Conservation (phyloP, 257 asterid genomes). For the Forsythia viridissima region DNA sequence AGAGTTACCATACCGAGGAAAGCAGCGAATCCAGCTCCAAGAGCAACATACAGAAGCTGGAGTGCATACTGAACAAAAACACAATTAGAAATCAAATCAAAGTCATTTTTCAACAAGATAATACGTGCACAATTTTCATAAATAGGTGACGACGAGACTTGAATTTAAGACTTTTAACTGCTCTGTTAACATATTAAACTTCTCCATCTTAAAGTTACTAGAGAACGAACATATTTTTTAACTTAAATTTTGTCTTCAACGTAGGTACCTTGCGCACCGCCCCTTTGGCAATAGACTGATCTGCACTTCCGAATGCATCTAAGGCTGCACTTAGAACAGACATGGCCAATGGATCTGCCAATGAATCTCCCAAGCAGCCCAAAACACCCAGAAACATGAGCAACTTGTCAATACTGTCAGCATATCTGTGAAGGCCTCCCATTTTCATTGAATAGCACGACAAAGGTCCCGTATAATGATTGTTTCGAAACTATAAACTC, state of each 20-base stretch:
- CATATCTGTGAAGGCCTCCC: constrained; percentile 37
- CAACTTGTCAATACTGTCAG: constrained; percentile 35
- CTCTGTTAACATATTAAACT: background rate
- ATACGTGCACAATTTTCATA: background rate
- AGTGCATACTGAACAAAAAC: constrained; percentile 39
- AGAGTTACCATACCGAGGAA: constrained; percentile 30
- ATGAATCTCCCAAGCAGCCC: constrained; percentile 38
- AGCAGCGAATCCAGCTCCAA: constrained; percentile 36
- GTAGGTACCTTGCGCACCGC: constrained; percentile 35
- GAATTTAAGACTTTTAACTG: background rate
- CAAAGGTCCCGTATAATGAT: background rate
- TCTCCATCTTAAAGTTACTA: too few species aligned
- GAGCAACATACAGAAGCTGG: constrained; percentile 37
- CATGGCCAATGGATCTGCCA: constrained; percentile 38
- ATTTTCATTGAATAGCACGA: constrained; percentile 9
- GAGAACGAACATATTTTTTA: background rate
- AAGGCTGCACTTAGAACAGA: constrained; percentile 36
- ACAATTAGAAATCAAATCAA: background rate
- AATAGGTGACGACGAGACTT: background rate
- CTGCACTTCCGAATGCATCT: constrained; percentile 42
- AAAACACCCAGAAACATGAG: constrained; percentile 37
- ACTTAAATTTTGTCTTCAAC: background rate
- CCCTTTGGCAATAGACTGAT: constrained; percentile 21
- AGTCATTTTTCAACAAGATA: too few species aligned
- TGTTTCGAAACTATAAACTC: background rate